phyloP scores from a whole-genome alignment of 805 yeast species.

The Vanderwaltozyma polyspora region DNA sequence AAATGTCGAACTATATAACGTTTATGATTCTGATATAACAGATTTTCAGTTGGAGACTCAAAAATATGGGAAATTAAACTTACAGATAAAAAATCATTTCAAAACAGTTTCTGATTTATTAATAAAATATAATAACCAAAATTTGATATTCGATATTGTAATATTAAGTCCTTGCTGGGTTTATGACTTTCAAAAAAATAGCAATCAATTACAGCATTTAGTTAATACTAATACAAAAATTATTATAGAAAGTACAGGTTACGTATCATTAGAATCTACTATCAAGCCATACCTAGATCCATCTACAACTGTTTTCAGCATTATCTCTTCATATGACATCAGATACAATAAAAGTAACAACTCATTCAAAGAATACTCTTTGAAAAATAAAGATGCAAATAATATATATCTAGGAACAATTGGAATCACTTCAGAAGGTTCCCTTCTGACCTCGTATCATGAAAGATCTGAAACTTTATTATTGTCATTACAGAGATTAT shows the following conservation, averaged over 20 bases:
- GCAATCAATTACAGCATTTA: conserved; percentile 27
- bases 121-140: neutral
- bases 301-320: conserved; percentile 37
- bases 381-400: conserved; percentile 15
- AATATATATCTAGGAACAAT: conserved; percentile 34
- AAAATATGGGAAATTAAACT: conserved; percentile 10
- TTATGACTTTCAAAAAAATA: conserved; percentile 35
- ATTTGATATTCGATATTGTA: conserved; percentile 30
- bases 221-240: conserved; percentile 36
- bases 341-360: conserved; percentile 27
- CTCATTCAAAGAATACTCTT: conserved; percentile 21
- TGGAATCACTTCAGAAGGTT: too few species aligned
- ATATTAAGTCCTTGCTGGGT: conserved; percentile 36
- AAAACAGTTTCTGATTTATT: conserved; percentile 12
- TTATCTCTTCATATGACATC: conserved; percentile 53
- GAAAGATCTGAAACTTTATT: conserved; percentile 2
- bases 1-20: conserved; percentile 12
- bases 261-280: conserved; percentile 57
- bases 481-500: conserved; percentile 10
- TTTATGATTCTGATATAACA: conserved; percentile 12
- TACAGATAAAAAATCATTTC: conserved; percentile 17
- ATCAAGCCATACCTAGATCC: conserved; percentile 32
- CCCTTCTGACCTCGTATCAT: neutral
- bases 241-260: conserved; percentile 56
- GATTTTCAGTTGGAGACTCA: conserved; percentile 9